phyloP scores from a whole-genome alignment of 306 rosid species.

The Rosa chinensis region DNA sequence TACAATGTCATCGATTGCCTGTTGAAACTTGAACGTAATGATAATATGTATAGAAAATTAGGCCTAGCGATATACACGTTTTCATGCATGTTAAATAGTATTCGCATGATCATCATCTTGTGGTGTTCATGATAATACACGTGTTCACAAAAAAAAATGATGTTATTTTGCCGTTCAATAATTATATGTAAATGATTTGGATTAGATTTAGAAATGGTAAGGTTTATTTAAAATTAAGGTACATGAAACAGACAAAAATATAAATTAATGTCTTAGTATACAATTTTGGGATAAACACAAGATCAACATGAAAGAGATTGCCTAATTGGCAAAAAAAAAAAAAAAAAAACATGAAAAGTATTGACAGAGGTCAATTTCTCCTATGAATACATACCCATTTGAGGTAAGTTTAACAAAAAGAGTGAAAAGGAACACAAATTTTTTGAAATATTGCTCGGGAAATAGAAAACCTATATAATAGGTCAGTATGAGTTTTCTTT shows the following conservation, averaged over 20 bases:
- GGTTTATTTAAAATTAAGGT: background rate
- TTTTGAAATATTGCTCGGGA: too few species aligned
- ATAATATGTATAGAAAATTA: background rate
- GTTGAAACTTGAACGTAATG: conserved; percentile 8
- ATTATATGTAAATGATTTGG: background rate
- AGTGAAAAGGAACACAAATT: background rate
- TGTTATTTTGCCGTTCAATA: background rate
- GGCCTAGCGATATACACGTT: background rate
- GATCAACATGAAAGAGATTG: background rate
- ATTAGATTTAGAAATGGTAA: background rate
- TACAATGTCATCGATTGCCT: background rate
- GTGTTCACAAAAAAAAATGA: background rate
- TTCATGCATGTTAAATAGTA: background rate
- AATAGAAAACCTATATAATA: background rate
- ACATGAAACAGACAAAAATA: background rate
- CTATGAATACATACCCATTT: background rate
- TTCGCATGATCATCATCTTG: background rate
- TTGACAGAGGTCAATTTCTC: background rate
- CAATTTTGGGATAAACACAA: background rate
- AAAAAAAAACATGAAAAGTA: background rate
- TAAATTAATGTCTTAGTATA: too few species aligned
- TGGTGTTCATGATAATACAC: background rate
- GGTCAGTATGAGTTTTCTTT: too few species aligned
- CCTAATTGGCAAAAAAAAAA: background rate
- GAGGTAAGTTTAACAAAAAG: background rate